Evolutionary conservation across 257 asterid species (phyloP).

Genomic region (Ballota nigra): DNA sequence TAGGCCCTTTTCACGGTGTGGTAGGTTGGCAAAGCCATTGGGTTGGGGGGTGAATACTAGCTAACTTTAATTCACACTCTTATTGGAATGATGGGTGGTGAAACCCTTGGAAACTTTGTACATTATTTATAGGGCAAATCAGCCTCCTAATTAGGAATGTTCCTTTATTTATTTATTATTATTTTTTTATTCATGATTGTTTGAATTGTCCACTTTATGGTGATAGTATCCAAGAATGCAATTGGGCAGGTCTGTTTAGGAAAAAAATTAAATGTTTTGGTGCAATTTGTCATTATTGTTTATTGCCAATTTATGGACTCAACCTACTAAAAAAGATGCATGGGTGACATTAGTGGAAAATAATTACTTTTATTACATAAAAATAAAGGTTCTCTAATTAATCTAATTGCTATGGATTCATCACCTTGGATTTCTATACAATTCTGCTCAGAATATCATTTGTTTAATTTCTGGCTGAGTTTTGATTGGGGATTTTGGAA

Average conservation of each 20-base stretch:
- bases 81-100: background rate
- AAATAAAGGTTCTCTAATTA: background rate
- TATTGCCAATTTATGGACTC: slow-evolving; percentile 11
- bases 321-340: slow-evolving; percentile 16
- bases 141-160: background rate
- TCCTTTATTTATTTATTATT: background rate
- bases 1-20: background rate
- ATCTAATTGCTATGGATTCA: background rate
- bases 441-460: background rate
- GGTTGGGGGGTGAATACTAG: background rate
- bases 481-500: background rate
- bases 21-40: background rate
- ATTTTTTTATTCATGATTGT: slow-evolving; percentile 10
- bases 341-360: background rate
- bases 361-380: background rate
- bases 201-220: slow-evolving; percentile 17
- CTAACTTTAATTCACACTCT: background rate
- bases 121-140: background rate
- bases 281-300: background rate
- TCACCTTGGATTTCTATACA: slow-evolving; percentile 5
- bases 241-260: slow-evolving; percentile 18
- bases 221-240: slow-evolving; percentile 28
- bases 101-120: background rate
- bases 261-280: background rate
- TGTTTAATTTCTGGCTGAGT: background rate